Evolutionary conservation across 805 yeast species (phyloP), one percentile per base, ranked within the genome.

Genomic region (Ogataea polymorpha): DNA sequence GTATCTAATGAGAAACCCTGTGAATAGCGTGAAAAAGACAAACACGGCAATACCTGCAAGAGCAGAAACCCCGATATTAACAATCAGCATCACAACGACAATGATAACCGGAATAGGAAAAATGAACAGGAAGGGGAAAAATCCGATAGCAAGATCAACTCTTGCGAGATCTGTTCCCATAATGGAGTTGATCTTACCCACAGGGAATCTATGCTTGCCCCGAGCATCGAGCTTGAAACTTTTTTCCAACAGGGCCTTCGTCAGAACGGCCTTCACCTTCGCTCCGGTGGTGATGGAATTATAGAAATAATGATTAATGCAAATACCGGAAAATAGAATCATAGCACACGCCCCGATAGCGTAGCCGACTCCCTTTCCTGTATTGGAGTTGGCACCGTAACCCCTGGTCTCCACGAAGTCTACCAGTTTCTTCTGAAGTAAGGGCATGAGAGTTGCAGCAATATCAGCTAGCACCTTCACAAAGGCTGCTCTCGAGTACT

Each of bases 151-250:
- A 49, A 85, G 72, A 60, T 86, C 96, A 23, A 88, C 70, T 59
- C 96, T 77, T 23, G 87, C 73, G 31, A 88, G 66, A 60, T 89
- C 96, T 0, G 95, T 79, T 41, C 90, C 85, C 65, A 88, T 79
- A 56, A 88, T 64, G 10, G 88, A 79, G 26, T 91, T 86, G 41
- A 89, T 72, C 46, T 78, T 80, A 42, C 93, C 86, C 26, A 76
- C 71, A 1, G 95, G 80, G 55, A 68, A 86, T 44, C 72, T 67
- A 52, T 80, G 81, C 36, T 71, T 76, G 5, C 90, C 79, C 38
- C 68, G 70, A 7, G 80, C 73, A 42, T 81, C 78, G 29, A 88
- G 67, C 37, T 61, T 67, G 52, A 85, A 76, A 12, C 87, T 68
- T 59, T 88, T 88, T 35, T 75, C 76, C 45, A 84, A 68, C 14